Base-by-base conservation (phyloP, 108 stramenopile genomes). In the Parietichytrium sp. region DNA sequence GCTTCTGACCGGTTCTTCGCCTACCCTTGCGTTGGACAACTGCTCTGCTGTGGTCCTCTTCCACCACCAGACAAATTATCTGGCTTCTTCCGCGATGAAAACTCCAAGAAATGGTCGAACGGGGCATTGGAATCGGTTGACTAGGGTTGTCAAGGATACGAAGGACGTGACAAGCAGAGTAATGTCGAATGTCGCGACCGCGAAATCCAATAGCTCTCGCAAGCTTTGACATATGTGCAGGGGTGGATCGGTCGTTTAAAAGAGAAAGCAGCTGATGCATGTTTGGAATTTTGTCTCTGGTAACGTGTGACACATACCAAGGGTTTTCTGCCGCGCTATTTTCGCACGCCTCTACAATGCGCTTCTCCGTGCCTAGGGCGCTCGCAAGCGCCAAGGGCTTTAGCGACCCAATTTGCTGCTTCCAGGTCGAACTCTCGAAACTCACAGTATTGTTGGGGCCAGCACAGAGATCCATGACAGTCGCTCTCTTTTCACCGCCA, bases 151-250 rank as follows among this genome's bases (percentile, higher is more conserved):
- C 61, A 23, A 25, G 36, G 13, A 72, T 1, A 45, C 61, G 61
- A n/a, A 72, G n/a, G 0, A 72, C 6, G n/a, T 45, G 38, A 38
- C 61, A 72, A 10, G 42, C 38, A n/a, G 61, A 13, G 61, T 72
- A 72, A 20, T 72, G 61, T 1, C 61, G 61, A 10, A 42, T 10
- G 42, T 72, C 61, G 29, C 38, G 25, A 20, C 33, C 20, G 42
- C 61, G 61, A 27, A 72, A 72, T 10, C 61, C 61, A 72, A 72
- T 72, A 6, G 61, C 61, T n/a, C 20, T 33, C 1, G 61, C 33
- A n/a, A 72, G 42, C 8, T 16, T 25, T 6, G 38, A 42, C 42
- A 72, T 13, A 27, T 72, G 61, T 33, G 38, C 38, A 2, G 61
- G 61, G 3, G 45, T 72, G 3, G 61, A 33, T 33, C 61, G 61